Percentiles rank a stretch among this genome's conserved stretches.
phyloP scores from a whole-genome alignment of 306 rosid species.

The Quercus alba region DNA sequence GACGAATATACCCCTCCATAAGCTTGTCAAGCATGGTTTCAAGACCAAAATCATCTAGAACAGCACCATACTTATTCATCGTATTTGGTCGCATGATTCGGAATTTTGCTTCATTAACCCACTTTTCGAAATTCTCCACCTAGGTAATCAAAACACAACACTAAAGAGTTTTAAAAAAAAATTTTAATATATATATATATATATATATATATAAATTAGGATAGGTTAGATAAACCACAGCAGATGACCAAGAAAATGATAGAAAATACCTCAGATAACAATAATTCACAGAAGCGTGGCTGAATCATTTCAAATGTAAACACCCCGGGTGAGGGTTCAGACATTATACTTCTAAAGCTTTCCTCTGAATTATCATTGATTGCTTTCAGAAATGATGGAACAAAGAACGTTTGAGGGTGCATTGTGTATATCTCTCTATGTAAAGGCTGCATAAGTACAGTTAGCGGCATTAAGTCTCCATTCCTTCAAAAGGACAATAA shows the following conservation, averaged over 20 bases:
- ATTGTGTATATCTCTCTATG: conserved; percentile 62
- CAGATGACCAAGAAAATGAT: conserved; percentile 21
- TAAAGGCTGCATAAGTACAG: conserved; percentile 49
- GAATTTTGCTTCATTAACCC: conserved; percentile 73
- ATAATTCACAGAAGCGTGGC: conserved; percentile 65
- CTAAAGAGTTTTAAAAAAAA: neutral
- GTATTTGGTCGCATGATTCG: conserved; percentile 96
- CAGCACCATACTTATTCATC: conserved; percentile 87
- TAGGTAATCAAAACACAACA: conserved; percentile 38
- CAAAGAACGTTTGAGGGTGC: conserved; percentile 64
- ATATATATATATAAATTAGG: neutral
- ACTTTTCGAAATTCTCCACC: conserved; percentile 85
- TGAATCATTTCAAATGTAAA: conserved; percentile 82
- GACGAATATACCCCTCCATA: conserved; percentile 73
- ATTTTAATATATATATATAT: neutral
- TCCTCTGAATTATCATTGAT: conserved; percentile 70
- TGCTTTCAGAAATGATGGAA: conserved; percentile 81
- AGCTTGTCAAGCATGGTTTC: conserved; percentile 90
- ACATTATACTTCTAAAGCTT: conserved; percentile 64
- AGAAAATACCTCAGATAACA: conserved; percentile 73
- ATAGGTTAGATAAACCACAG: conserved; percentile 7
- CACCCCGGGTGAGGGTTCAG: conserved; percentile 74
- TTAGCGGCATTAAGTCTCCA: conserved; percentile 11
- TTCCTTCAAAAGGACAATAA: conserved; percentile 4
- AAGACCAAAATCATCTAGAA: conserved; percentile 95